phyloP scores from a whole-genome alignment of 345 rosid genomes.

The Salix caprea region DNA sequence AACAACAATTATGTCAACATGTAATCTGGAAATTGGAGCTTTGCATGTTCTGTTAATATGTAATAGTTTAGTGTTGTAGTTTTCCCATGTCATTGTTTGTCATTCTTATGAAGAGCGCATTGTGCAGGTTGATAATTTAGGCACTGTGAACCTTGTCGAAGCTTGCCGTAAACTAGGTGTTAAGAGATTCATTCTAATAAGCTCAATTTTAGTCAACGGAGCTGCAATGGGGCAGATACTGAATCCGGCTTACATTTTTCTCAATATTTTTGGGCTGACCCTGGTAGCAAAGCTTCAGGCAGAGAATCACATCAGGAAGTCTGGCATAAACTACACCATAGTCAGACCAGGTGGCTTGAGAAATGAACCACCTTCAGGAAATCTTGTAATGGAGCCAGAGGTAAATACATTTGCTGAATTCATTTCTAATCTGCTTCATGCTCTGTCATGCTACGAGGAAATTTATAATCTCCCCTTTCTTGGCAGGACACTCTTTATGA shows the following conservation, averaged over 20 bases:
- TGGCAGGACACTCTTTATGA: slow-evolving; percentile 67
- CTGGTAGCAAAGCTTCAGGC: slow-evolving; percentile 92
- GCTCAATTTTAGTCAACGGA: slow-evolving; percentile 88
- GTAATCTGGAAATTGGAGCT: not conserved
- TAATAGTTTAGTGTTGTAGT: not conserved
- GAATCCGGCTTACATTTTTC: slow-evolving; percentile 85
- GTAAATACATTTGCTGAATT: slow-evolving; percentile 25
- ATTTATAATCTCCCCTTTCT: not conserved
- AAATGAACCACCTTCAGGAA: slow-evolving; percentile 78
- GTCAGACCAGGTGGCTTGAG: slow-evolving; percentile 81
- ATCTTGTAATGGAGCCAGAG: slow-evolving; percentile 84
- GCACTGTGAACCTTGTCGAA: slow-evolving; percentile 76
- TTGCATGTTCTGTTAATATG: not conserved
- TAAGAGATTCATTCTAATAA: slow-evolving; percentile 63
- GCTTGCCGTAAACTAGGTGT: slow-evolving; percentile 71
- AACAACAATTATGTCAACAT: not conserved
- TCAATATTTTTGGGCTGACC: slow-evolving; percentile 79
- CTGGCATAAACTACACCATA: slow-evolving; percentile 78
- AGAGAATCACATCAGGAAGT: slow-evolving; percentile 64
- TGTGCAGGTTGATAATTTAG: slow-evolving; percentile 73
- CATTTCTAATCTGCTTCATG: not conserved
- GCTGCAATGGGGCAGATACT: slow-evolving; percentile 94
- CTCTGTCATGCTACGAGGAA: not conserved
- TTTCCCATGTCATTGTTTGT: not conserved
- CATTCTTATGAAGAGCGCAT: not conserved